A percentile compares a stretch with the other conserved stretches of the same genome.
Evolutionary conservation across 345 rosid species (phyloP).

Genomic region (Brassica incana): DNA sequence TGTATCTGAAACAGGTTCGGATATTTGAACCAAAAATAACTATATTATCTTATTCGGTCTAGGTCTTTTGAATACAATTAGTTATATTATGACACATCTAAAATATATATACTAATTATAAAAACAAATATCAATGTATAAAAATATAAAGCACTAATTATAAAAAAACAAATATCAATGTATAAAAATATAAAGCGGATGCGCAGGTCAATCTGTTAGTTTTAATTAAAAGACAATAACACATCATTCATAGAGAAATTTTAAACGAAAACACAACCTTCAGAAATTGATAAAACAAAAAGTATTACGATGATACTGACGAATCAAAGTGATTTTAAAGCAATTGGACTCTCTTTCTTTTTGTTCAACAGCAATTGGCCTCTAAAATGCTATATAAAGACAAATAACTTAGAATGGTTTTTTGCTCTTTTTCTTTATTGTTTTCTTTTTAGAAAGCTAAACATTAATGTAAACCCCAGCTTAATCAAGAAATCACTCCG

Average conservation of each 20-base stretch:
- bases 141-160: no score
- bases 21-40: no score
- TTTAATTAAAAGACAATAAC: neutral
- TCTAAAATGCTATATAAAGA: neutral
- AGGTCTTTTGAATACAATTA: no score
- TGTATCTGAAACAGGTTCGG: no score
- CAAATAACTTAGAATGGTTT: slow-evolving; percentile 13
- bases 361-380: no score
- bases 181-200: no score
- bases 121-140: no score
- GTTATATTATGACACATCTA: no score
- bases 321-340: neutral
- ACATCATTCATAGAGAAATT: neutral
- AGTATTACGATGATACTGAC: neutral
- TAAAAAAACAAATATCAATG: no score
- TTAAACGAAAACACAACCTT: slow-evolving; percentile 5
- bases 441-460: neutral
- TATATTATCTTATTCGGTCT: no score
- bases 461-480: neutral
- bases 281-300: neutral
- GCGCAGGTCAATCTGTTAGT: no score
- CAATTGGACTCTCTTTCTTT: neutral
- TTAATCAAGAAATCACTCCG: neutral
- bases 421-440: neutral
- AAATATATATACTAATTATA: no score